Base-by-base conservation (phyloP, 768 basidiomycete genomes). In the Lactarius indigo region DNA sequence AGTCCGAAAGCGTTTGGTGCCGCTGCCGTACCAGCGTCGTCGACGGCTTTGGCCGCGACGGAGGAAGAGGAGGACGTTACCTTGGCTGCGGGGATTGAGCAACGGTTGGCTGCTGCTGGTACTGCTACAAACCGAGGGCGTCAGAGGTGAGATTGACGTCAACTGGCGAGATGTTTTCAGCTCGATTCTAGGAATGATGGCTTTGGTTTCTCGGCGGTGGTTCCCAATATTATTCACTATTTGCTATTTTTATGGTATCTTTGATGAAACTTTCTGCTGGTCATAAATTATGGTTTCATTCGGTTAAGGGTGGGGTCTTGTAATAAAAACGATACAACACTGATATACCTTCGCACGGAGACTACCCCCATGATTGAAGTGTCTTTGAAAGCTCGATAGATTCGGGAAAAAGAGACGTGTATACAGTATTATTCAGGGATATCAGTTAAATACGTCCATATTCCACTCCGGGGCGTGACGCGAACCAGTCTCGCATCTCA, bases 1-100 rank as follows among this genome's bases (percentile, higher is more conserved):
- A 74, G 73, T 62, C 73, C 73, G 28, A 72, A 64, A 17, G 64
- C 68, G 57, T 72, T 73, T 57, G 73, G 73, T 1, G 71, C 71
- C 12, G 35, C 17, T 1, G n/a, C 57, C 15, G 33, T 26, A 10
- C 23, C 50, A 10, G 12, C 5, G 3, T 10, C 20, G 8, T 44
- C 44, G 44, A 10, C 17, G 42, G 42, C 42, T 44, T 44, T 20
- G 23, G 69, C 39, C 7, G 42, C 61, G 56, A 15, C 56, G 57
- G 65, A 64, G 13, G 66, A 64, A 6, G 54, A 41, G 41, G 65
- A 68, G n/a, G 64, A 64, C 10, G 35, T 44, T n/a, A 42, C 47
- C 5, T 65, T 57, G 60, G 60, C 50, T 12, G 63, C 30, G 33
- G 69, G 72, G 10, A 72, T 72, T 33, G 69, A 70, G 59, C 72